A percentile compares a stretch with the other conserved stretches of the same genome.
These are phyloP conservation scores for Ogataea paraovalis DNA, from an alignment of 805 yeast genomes.

Conservation along the genomic window DNA sequence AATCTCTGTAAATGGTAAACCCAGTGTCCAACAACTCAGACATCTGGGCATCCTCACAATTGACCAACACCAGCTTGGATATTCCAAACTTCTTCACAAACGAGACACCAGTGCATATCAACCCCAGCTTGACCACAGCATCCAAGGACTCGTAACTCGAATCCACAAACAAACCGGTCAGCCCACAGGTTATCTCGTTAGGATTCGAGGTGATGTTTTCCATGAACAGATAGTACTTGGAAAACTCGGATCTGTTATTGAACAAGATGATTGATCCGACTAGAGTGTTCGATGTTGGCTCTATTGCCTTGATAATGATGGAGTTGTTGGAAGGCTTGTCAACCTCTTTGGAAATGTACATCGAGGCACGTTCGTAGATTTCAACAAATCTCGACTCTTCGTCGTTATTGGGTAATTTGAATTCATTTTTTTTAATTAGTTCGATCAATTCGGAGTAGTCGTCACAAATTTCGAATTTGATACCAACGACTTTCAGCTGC, in stretches of 20 bases:
- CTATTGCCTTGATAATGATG: slow-evolving; percentile 48
- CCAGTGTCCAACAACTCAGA: slow-evolving; percentile 22
- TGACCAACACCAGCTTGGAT: slow-evolving; percentile 12
- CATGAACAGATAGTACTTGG: slow-evolving; percentile 50
- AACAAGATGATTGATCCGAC: slow-evolving; percentile 50
- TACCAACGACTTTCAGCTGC: slow-evolving; percentile 54
- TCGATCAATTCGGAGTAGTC: slow-evolving; percentile 38
- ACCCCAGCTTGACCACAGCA: slow-evolving; percentile 52
- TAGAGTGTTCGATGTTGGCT: slow-evolving; percentile 47
- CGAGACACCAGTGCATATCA: slow-evolving; percentile 53
- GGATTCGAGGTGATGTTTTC: slow-evolving; percentile 31
- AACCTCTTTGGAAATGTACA: slow-evolving; percentile 22
- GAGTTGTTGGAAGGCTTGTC: slow-evolving; percentile 23
- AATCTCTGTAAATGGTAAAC: slow-evolving; percentile 20
- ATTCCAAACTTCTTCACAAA: slow-evolving; percentile 34
- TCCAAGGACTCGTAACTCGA: slow-evolving; percentile 49
- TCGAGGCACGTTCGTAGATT: slow-evolving; percentile 37
- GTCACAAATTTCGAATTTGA: slow-evolving; percentile 51
- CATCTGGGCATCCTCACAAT: slow-evolving; percentile 10
- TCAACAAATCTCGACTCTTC: slow-evolving; percentile 25
- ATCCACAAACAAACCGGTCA: slow-evolving; percentile 51
- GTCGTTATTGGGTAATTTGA: slow-evolving; percentile 7
- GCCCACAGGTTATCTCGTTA: slow-evolving; percentile 39
- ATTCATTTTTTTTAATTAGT: slow-evolving; percentile 29
- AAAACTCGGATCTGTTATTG: slow-evolving; percentile 40